Conservation (phyloP, 2,329 filamentous ascomycete species). For the Dothistroma septosporum region DNA sequence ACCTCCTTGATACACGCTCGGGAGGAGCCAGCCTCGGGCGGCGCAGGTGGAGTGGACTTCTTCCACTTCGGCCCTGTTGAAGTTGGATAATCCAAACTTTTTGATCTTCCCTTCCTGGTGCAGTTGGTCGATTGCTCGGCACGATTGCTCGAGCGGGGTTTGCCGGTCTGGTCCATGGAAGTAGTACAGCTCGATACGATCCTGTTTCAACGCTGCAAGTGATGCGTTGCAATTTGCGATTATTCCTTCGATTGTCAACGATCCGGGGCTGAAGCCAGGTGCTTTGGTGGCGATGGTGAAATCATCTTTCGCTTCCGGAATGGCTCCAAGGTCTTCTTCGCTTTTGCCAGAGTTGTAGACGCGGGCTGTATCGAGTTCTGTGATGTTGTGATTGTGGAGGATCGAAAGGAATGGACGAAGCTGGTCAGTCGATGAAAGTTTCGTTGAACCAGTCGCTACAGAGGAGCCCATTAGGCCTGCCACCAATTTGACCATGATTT, state of each 20-base stretch:
- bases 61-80: conserved; percentile 45
- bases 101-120: conserved; percentile 45
- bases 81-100: conserved; percentile 48
- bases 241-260: conserved; percentile 26
- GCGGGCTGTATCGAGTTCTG: conserved; percentile 38
- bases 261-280: conserved; percentile 27
- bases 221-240: conserved; percentile 25
- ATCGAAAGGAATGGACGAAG: conserved; percentile 31
- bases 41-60: conserved; percentile 43
- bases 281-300: conserved; percentile 31
- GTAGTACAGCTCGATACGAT: conserved; percentile 38
- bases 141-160: conserved; percentile 46
- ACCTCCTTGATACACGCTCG: conserved; percentile 47
- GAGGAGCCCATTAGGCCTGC: conserved; percentile 31
- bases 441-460: conserved; percentile 23
- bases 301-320: conserved; percentile 18
- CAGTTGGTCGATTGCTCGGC: conserved; percentile 46
- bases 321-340: conserved; percentile 42
- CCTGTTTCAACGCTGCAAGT: conserved; percentile 27
- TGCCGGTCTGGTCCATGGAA: conserved; percentile 47
- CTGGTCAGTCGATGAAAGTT: conserved; percentile 18
- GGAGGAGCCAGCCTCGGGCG: conserved; percentile 40
- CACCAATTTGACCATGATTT: conserved; percentile 29
- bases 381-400: conserved; percentile 33
- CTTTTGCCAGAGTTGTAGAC: conserved; percentile 38